phyloP scores from a whole-genome alignment of 176 grass and related monocot genomes.

The Oryza meyeriana region DNA sequence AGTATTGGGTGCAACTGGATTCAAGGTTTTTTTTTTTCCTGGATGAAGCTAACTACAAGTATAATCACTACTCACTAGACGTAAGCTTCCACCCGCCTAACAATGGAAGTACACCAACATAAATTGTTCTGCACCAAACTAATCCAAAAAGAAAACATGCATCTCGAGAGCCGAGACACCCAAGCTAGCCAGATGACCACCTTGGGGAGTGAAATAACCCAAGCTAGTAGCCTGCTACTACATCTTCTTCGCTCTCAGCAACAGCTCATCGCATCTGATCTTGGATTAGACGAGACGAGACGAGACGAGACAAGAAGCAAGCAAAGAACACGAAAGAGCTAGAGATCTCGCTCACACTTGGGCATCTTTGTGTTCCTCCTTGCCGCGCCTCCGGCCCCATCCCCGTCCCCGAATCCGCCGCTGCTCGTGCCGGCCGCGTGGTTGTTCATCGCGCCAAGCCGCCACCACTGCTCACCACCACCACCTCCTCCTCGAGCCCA shows the following conservation, averaged over 20 bases:
- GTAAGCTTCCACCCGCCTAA: neutral
- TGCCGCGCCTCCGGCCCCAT: slow-evolving; percentile 26
- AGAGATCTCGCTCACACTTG: slow-evolving; percentile 77
- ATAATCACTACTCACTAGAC: neutral
- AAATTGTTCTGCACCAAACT: too few relatives aligned
- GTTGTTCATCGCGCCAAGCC: slow-evolving; percentile 32
- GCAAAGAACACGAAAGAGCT: neutral
- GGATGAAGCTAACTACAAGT: neutral
- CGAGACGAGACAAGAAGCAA: neutral
- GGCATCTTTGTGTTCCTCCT: slow-evolving; percentile 65
- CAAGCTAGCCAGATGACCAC: neutral
- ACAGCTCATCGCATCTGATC: neutral
- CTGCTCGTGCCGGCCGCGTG: slow-evolving; percentile 24
- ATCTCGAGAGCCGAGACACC: neutral
- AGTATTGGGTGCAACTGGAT: neutral
- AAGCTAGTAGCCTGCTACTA: neutral
- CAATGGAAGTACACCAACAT: neutral
- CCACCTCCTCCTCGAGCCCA: neutral
- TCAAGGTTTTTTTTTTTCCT: neutral
- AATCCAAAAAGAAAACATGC: neutral
- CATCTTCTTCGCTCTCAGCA: neutral
- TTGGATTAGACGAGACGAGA: neutral
- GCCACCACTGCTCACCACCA: neutral
- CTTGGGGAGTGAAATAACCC: neutral
- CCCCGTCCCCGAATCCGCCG: slow-evolving; percentile 50